Evolutionary conservation across 257 asterid genomes (phyloP), one percentile per base, ranked within the genome.

Genomic region (Agastache rugosa): DNA sequence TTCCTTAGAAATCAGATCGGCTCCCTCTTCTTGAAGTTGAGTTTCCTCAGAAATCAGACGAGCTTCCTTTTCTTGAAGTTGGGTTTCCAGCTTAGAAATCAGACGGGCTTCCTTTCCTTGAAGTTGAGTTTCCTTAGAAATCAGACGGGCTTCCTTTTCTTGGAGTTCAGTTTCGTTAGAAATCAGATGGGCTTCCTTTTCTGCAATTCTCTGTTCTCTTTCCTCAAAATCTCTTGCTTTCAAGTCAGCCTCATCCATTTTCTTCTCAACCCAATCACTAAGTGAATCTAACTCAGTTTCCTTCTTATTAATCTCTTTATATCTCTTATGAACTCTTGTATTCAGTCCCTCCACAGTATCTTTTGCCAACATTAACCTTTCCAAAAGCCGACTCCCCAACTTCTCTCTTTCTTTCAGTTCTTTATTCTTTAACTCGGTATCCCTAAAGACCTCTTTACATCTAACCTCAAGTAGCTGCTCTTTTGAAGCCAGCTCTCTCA

Each of bases 211-310:
- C 59, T 74, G 48, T 67, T 73, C 72, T 42, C 35, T 27, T 51
- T 61, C 76, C 71, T 73, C 35, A 64, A 69, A 34, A 3, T 23
- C 47, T 69, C 45, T 54, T 31, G 31, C 65, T 48, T 67, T 71
- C 58, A 48, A 51, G 69, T 83, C 87, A 11, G 35, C 16, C 78
- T 74, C 81, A 5, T 73, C 82, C 84, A 74, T 69, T 55, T 66
- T 83, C 77, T 6, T 59, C 74, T 80, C 85, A 51, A 79, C 67
- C 82, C 80, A 83, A 48, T 77, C 74, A 0, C 67, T 19, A 48
- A 37, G 9, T 1, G 80, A 79, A 34, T 45, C 37, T 35, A 77
- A 23, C 31, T 53, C 77, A 53, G 5, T 17, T 71, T 80, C 78
- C 65, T 74, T 74, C 54, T 16, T 19, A 1, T 22, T 7, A 62